phyloP scores from a whole-genome alignment of 1,284 basidiomycete species.

The Veloboletus limbatus region DNA sequence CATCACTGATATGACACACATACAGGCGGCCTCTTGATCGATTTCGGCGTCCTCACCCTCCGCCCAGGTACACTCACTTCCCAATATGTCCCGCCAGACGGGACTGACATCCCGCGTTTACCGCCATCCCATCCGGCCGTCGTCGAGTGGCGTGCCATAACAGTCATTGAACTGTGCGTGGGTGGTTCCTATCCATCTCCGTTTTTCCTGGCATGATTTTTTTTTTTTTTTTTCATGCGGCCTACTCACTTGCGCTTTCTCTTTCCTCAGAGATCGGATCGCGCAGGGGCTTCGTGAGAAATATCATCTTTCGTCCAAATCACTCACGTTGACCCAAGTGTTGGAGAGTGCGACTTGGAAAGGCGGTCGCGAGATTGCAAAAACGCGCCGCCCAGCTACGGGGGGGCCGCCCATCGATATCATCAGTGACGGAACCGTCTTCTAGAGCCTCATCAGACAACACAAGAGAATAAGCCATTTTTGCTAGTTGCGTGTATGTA shows the following conservation, averaged over 20 bases:
- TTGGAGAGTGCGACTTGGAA: constrained; percentile 96
- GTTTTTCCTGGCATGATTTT: no score
- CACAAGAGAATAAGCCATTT: no score
- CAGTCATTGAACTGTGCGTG: constrained; percentile 87
- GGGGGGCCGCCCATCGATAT: constrained; percentile 88
- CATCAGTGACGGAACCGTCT: constrained; percentile 82
- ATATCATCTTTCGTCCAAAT: constrained; percentile 46
- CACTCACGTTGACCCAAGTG: constrained; percentile 79
- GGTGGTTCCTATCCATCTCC: no score
- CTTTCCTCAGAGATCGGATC: constrained; percentile 66
- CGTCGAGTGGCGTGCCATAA: constrained; percentile 94
- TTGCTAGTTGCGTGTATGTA: neutral
- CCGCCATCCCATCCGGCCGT: constrained; percentile 82
- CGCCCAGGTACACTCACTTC: constrained; percentile 34
- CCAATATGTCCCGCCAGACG: constrained; percentile 39
- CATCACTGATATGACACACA: no score
- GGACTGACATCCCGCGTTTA: constrained; percentile 64
- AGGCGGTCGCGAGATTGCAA: constrained; percentile 89
- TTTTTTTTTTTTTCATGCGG: no score
- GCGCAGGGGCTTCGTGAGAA: constrained; percentile 67
- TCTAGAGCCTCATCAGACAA: neutral
- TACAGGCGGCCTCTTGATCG: constrained; percentile 82
- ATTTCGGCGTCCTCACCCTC: constrained; percentile 74
- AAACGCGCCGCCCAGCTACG: constrained; percentile 65
- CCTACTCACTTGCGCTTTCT: no score